phyloP scores from a whole-genome alignment of 164 flowering plant species.

The Piper betle region DNA sequence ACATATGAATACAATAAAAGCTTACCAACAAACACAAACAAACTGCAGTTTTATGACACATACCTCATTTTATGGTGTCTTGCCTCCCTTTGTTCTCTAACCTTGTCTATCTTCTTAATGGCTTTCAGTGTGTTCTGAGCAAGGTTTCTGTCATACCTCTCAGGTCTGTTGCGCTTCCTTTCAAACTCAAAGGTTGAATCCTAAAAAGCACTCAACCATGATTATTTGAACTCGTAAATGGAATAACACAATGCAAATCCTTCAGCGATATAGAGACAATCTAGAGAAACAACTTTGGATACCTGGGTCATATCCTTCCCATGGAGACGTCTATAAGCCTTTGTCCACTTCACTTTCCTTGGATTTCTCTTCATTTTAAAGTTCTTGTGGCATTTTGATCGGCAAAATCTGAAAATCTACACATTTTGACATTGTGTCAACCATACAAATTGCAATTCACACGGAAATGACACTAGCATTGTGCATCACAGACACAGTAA shows the following conservation, averaged over 20 bases:
- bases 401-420: conserved; percentile 77
- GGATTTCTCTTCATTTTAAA: conserved; percentile 97
- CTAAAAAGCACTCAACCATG: conserved; percentile 1
- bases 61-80: conserved; percentile 12
- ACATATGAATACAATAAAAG: neutral
- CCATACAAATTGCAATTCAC: too few relatives aligned
- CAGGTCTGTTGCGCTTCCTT: conserved; percentile 22
- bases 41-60: neutral
- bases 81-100: conserved; percentile 11
- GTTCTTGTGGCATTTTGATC: conserved; percentile 94
- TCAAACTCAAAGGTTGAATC: conserved; percentile 24
- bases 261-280: neutral
- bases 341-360: conserved; percentile 92
- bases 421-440: neutral
- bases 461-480: too few relatives aligned
- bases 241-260: too few relatives aligned
- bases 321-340: conserved; percentile 69
- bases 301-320: conserved; percentile 96
- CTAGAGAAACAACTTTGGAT: neutral
- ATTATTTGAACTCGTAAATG: too few relatives aligned
- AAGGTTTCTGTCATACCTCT: conserved; percentile 18
- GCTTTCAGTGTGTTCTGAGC: conserved; percentile 17
- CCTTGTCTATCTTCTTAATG: conserved; percentile 17
- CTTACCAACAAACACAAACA: neutral
- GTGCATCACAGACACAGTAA: too few relatives aligned